Evolutionary conservation across 164 flowering plant species (phyloP).

Genomic region (Aristolochia fimbriata): DNA sequence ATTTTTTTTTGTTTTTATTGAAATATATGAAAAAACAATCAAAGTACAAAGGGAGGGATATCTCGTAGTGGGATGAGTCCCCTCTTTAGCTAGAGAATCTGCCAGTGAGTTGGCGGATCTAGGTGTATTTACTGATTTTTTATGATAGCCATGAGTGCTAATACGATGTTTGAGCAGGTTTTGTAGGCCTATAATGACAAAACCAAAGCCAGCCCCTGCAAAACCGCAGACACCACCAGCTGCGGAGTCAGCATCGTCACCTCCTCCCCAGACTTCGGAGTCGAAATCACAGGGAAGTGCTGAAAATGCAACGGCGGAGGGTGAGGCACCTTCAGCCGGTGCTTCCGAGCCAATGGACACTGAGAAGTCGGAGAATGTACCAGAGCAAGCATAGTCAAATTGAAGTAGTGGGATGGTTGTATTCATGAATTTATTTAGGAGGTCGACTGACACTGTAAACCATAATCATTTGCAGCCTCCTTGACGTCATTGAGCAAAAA

Average conservation of each 20-base stretch:
- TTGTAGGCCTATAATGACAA: conserved; percentile 38
- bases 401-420: not conserved
- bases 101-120: no score
- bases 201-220: conserved; percentile 29
- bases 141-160: not conserved
- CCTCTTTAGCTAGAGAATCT: no score
- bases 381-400: conserved; percentile 14
- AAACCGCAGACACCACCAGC: conserved; percentile 39
- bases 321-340: conserved; percentile 26
- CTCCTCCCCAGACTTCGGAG: conserved; percentile 35
- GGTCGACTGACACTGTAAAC: not conserved
- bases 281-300: conserved; percentile 19
- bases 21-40: no score
- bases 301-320: conserved; percentile 9
- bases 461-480: not conserved
- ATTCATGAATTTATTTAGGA: not conserved
- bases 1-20: no score
- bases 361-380: conserved; percentile 26
- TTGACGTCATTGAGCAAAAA: not conserved
- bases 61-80: no score
- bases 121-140: no score
- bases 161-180: conserved; percentile 15
- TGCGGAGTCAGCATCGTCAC: conserved; percentile 32
- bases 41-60: no score
- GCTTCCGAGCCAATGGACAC: conserved; percentile 65